Base-by-base conservation (phyloP, 805 yeast genomes). In the Candida hungchunana region DNA sequence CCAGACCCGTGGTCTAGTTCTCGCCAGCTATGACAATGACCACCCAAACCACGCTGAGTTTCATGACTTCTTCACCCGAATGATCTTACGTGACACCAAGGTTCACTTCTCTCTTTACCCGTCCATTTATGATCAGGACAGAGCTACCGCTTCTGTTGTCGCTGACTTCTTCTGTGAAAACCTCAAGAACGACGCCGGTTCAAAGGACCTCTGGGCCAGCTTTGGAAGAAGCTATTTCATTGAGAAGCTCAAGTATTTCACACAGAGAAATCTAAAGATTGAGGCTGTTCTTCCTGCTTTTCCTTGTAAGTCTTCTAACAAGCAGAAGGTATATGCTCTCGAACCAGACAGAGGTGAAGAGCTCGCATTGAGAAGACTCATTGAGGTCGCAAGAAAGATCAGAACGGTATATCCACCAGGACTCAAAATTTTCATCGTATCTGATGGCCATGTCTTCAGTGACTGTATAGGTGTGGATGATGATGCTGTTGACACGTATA, bases 401-500 rank as follows among this genome's bases (percentile, higher is more conserved):
- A 35, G 40, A 18, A 62, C 64, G 32, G 39, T 75, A 16, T 76
- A 77, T 54, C 63, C 71, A 2, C 80, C 80, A 1, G 82, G 82
- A 2, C 58, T 75, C 57, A 66, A 69, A 37, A 52, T 75, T 21
- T 70, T 67, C 64, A 73, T 77, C 46, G 79, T 77, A 20, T 71
- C 78, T 50, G 82, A 77, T 47, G 82, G 82, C 0, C 82, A 77
- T 48, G 82, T 77, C 12, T 77, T 77, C 52, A 71, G 79, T 37
- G 82, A 77, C 51, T 76, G 82, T 49, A 66, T 77, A 51, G 79
- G 78, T 23, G 81, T 75, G 22, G 77, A 73, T 50, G 82, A 76
- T 50, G 63, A 62, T 26, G 63, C 64, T 34, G 81, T 77, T 25
- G 72, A 71, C 46, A 46, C 36, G 9, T 77, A 74, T 44, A 71